Conservation (phyloP, 2,329 filamentous ascomycete genomes). For the Magnaporthiopsis incrustans region DNA sequence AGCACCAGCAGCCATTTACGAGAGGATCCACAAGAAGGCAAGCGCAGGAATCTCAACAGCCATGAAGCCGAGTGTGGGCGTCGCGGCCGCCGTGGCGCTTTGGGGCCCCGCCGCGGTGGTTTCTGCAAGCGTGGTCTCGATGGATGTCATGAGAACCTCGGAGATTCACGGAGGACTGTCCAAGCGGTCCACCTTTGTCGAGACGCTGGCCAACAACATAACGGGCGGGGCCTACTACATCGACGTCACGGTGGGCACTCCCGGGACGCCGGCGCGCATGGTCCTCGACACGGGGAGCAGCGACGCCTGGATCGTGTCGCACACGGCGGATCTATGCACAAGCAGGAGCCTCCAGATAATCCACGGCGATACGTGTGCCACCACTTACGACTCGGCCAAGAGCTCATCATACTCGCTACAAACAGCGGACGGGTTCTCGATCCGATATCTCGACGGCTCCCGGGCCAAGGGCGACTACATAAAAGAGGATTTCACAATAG, state of each 20-base stretch:
- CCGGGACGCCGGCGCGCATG: conserved; percentile 44
- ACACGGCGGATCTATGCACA: conserved; percentile 30
- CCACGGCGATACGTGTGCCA: conserved; percentile 27
- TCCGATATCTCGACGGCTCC: conserved; percentile 52
- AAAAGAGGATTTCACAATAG: conserved; percentile 45
- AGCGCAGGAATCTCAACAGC: too few relatives aligned
- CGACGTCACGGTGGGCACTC: conserved; percentile 50
- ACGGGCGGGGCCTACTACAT: conserved; percentile 49
- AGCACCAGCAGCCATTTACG: too few relatives aligned
- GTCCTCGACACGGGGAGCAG: conserved; percentile 56
- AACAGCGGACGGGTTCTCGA: conserved; percentile 40
- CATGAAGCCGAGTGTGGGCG: too few relatives aligned
- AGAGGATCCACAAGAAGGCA: too few relatives aligned
- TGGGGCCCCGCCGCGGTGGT: conserved; percentile 2
- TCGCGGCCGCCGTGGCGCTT: too few relatives aligned
- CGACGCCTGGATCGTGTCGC: conserved; percentile 49
- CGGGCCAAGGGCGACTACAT: conserved; percentile 50
- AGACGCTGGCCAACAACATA: conserved; percentile 43
- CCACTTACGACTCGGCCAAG: conserved; percentile 33
- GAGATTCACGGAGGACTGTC: conserved; percentile 6
- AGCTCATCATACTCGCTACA: conserved; percentile 40
- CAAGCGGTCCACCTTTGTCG: conserved; percentile 19
- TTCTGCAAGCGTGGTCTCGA: background rate
- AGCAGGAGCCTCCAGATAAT: conserved; percentile 24
- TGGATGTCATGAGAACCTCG: conserved; percentile 8